Conservation (phyloP, 805 yeast genomes). For the Clavispora carvajalis region DNA sequence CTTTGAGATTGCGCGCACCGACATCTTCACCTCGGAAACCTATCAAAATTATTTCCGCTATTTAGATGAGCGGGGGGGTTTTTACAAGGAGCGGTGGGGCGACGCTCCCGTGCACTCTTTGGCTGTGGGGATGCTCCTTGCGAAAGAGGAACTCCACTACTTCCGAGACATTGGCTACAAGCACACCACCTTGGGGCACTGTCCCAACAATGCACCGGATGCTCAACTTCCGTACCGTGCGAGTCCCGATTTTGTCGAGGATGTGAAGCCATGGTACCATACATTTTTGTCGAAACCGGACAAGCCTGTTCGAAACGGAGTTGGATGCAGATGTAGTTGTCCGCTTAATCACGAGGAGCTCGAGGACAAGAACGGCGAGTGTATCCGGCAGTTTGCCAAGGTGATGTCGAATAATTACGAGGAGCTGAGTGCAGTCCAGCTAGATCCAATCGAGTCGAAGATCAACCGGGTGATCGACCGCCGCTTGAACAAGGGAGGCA, state of each 20-base stretch:
- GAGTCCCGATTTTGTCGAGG: slow-evolving; percentile 20
- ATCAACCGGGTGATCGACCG: slow-evolving; percentile 18
- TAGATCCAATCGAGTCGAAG: slow-evolving; percentile 21
- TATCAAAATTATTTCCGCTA: slow-evolving; percentile 66
- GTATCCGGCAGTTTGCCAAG: slow-evolving; percentile 48
- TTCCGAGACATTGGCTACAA: slow-evolving; percentile 89
- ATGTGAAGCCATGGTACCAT: slow-evolving; percentile 27
- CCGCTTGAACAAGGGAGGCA: slow-evolving; percentile 19
- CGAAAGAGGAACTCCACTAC: slow-evolving; percentile 72
- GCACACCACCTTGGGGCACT: slow-evolving; percentile 77
- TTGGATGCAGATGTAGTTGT: slow-evolving; percentile 87
- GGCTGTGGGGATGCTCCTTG: slow-evolving; percentile 72
- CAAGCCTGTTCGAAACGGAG: slow-evolving; percentile 39
- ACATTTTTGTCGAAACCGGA: slow-evolving; percentile 18
- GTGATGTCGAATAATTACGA: slow-evolving; percentile 27
- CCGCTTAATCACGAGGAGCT: slow-evolving; percentile 47
- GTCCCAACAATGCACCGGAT: slow-evolving; percentile 57
- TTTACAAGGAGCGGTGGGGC: slow-evolving; percentile 93
- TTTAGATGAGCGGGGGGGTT: slow-evolving; percentile 73
- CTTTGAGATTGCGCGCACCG: slow-evolving; percentile 85
- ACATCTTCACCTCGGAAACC: slow-evolving; percentile 58
- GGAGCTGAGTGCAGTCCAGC: slow-evolving; percentile 16
- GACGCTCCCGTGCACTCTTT: slow-evolving; percentile 94
- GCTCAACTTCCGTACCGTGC: slow-evolving; percentile 14
- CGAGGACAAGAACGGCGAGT: slow-evolving; percentile 48